A percentile compares a stretch with the other conserved stretches of the same genome.
phyloP scores from a whole-genome alignment of 208 protist genomes.

The Leishmania tarentolae region DNA sequence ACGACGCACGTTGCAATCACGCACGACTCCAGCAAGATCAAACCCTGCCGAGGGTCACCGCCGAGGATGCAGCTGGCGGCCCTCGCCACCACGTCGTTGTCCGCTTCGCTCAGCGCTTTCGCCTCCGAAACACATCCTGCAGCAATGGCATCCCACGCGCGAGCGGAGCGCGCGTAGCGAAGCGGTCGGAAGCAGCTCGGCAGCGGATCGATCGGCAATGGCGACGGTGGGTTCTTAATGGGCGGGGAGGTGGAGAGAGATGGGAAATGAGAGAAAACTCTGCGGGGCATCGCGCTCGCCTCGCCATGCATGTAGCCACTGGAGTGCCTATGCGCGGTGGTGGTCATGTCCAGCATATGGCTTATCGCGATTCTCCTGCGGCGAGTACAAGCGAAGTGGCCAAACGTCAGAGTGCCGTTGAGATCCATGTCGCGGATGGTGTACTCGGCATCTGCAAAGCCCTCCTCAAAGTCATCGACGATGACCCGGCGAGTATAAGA shows the following conservation, averaged over 20 bases:
- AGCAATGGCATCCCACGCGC: conserved; percentile 50
- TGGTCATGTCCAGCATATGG: not conserved
- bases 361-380: not conserved
- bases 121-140: conserved; percentile 60
- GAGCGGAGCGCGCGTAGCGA: conserved; percentile 28
- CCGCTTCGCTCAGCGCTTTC: conserved; percentile 32
- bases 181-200: conserved; percentile 12
- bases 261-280: not conserved
- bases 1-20: conserved; percentile 65
- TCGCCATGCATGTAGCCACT: not conserved
- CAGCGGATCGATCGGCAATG: conserved; percentile 16
- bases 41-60: conserved; percentile 37
- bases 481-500: conserved; percentile 13
- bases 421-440: not conserved
- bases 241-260: not conserved
- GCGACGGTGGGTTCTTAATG: not conserved
- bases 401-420: not conserved
- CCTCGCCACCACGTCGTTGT: conserved; percentile 62
- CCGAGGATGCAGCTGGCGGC: conserved; percentile 52
- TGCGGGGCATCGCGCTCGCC: not conserved
- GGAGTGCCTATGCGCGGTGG: conserved; percentile 7
- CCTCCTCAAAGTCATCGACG: conserved; percentile 6
- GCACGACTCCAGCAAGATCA: conserved; percentile 64
- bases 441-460: not conserved
- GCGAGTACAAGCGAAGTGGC: not conserved